Evolutionary conservation across 2,329 filamentous ascomycete genomes (phyloP).

Genomic region (Verticillium dahliae): DNA sequence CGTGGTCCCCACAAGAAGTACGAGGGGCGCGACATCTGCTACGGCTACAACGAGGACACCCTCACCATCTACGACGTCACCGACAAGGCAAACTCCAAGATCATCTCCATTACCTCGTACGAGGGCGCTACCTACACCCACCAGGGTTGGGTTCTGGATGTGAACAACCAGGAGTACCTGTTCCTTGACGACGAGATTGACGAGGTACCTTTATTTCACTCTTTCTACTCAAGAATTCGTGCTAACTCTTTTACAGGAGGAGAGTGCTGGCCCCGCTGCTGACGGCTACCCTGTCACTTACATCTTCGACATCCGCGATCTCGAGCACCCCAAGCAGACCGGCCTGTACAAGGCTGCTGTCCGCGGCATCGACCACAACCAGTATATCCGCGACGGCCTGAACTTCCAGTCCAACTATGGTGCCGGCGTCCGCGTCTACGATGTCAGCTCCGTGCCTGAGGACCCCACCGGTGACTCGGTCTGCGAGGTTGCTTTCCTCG

Average conservation of each 20-base stretch:
- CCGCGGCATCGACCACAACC: conserved; percentile 41
- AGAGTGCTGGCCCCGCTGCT: conserved; percentile 26
- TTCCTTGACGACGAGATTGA: conserved; percentile 47
- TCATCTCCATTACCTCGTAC: conserved; percentile 47
- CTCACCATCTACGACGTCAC: conserved; percentile 42
- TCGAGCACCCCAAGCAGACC: conserved; percentile 34
- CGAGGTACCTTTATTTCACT: conserved; percentile 26
- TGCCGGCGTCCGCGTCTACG: conserved; percentile 35
- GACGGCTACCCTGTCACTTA: conserved; percentile 42
- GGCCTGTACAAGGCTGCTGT: conserved; percentile 34
- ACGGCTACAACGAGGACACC: conserved; percentile 45
- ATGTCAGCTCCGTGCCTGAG: conserved; percentile 24
- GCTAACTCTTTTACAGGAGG: conserved; percentile 16
- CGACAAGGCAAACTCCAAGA: conserved; percentile 34
- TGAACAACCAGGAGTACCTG: conserved; percentile 35
- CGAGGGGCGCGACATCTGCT: conserved; percentile 41
- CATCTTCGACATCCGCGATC: conserved; percentile 40
- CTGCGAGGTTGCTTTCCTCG: conserved; percentile 42
- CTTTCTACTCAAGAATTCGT: conserved; percentile 21
- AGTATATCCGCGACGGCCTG: conserved; percentile 36
- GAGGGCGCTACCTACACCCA: conserved; percentile 52
- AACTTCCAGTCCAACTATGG: conserved; percentile 45
- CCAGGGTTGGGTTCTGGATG: conserved; percentile 42
- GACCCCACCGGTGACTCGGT: conserved; percentile 39
- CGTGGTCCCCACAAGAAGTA: conserved; percentile 38